Conservation (phyloP, 2,329 filamentous ascomycete genomes). For the Aspergillus hiratsukae region DNA sequence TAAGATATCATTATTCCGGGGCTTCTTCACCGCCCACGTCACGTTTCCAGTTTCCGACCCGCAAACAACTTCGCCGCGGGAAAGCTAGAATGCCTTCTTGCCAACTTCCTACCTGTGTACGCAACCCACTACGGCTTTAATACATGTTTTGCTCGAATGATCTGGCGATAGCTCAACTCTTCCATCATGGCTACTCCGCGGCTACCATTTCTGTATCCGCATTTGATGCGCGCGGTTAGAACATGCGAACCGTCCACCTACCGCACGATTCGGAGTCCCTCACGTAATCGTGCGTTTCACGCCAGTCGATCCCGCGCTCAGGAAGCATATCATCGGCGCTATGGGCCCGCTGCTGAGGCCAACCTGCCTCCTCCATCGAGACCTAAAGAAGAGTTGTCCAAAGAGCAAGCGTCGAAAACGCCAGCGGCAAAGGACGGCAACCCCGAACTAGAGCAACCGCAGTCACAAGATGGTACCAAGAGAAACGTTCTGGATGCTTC, state of each 20-base stretch:
- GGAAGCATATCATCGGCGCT: constrained; percentile 41
- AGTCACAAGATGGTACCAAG: constrained; percentile 7
- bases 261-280: constrained; percentile 39
- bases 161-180: constrained; percentile 8
- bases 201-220: constrained; percentile 65
- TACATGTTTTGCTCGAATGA: constrained; percentile 5
- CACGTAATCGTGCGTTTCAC: constrained; percentile 29
- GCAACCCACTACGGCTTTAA: neutral
- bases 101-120: neutral
- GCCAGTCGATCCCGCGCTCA: constrained; percentile 32
- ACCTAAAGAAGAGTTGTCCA: constrained; percentile 22
- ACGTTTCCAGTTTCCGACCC: constrained; percentile 16
- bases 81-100: constrained; percentile 10
- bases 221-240: constrained; percentile 56
- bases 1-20: neutral
- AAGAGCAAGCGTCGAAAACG: constrained; percentile 10
- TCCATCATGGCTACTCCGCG: constrained; percentile 56
- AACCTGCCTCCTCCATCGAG: constrained; percentile 36
- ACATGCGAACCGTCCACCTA: constrained; percentile 44
- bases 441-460: constrained; percentile 10
- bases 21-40: constrained; percentile 21
- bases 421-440: constrained; percentile 10
- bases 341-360: constrained; percentile 43
- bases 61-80: constrained; percentile 21
- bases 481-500: constrained; percentile 8